Base-by-base conservation (phyloP, 176 grass and related monocot genomes). In the Alopecurus myosuroides region DNA sequence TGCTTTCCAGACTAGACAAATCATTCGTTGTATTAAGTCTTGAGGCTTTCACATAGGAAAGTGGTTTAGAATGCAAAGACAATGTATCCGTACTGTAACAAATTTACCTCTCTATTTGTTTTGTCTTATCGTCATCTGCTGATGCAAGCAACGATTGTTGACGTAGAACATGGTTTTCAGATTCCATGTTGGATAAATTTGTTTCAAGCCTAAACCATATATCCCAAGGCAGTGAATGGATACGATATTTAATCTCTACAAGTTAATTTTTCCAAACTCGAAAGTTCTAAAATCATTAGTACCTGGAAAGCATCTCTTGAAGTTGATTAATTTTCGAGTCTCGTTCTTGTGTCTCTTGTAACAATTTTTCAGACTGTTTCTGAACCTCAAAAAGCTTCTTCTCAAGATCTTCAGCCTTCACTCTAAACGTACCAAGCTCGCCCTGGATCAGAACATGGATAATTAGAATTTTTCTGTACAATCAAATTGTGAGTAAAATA, bases 321-420 rank as follows among this genome's bases (percentile, higher is more conserved):
- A 98, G 84, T 84, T 98, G 76, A 78, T 50, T 75, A 77, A 94
- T 65, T 75, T 94, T 93, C 42, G 79, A 86, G 60, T 77, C 67
- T 37, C 39, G 74, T 85, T 98, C 95, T 88, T 86, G 88, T 83
- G 88, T 79, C 29, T 89, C 90, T 37, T 81, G 86, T 61, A 70
- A 76, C 80, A 97, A 77, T 35, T 83, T 82, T 29, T 94, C 92
- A 12, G 88, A 81, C 37, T 82, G 78, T 40, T 78, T 89, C 68
- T 91, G 86, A 72, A 90, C 61, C 75, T 98, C 88, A 65, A 60
- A 82, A 61, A 90, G 87, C 82, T 81, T 93, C 28, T 77, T 83
- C 77, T 98, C 95, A 61, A 94, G 90, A 88, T 98, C 88, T 79
- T 93, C 86, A 84, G 92, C 90, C 86, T 94, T 98, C 25, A 23